Percentiles rank a stretch among this genome's conserved stretches.
phyloP scores from a whole-genome alignment of 1,139 yeast genomes.

The Debaryomyces robertsiae region DNA sequence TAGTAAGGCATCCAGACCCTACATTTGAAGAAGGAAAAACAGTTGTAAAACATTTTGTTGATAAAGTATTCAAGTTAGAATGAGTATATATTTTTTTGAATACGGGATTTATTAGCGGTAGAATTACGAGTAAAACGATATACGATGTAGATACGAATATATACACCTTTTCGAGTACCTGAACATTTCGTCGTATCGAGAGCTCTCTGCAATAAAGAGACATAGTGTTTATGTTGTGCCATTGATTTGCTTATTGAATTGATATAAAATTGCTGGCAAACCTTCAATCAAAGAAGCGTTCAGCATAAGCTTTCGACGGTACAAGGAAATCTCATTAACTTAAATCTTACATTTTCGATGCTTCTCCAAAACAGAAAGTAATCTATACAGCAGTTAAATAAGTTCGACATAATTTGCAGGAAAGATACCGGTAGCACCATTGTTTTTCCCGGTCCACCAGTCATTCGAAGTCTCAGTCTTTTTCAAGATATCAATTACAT shows the following conservation, averaged over 20 bases:
- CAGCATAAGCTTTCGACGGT: no score
- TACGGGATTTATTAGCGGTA: no score
- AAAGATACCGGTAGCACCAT: conserved; percentile 86
- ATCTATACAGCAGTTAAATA: conserved; percentile 39
- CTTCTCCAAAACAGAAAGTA: not conserved
- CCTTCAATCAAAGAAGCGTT: no score
- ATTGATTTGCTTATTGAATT: no score
- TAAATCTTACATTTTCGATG: not conserved
- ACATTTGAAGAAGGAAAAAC: conserved; percentile 66
- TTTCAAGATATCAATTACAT: conserved; percentile 84
- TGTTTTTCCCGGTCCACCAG: conserved; percentile 97
- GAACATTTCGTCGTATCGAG: no score
- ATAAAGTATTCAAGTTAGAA: conserved; percentile 30
- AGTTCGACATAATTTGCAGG: conserved; percentile 96
- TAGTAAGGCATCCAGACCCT: conserved; percentile 59
- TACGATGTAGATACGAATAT: no score
- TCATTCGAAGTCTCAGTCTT: conserved; percentile 88
- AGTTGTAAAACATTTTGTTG: conserved; percentile 67
- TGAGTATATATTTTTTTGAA: conserved; percentile 1
- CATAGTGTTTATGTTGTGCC: no score
- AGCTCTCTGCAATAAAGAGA: no score
- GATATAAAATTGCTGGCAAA: no score
- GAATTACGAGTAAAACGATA: no score
- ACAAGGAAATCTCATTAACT: no score
- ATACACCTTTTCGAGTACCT: no score